Percentiles rank a stretch among this genome's conserved stretches.
Conservation (phyloP, 768 basidiomycete species). For the Boletus fagicola region DNA sequence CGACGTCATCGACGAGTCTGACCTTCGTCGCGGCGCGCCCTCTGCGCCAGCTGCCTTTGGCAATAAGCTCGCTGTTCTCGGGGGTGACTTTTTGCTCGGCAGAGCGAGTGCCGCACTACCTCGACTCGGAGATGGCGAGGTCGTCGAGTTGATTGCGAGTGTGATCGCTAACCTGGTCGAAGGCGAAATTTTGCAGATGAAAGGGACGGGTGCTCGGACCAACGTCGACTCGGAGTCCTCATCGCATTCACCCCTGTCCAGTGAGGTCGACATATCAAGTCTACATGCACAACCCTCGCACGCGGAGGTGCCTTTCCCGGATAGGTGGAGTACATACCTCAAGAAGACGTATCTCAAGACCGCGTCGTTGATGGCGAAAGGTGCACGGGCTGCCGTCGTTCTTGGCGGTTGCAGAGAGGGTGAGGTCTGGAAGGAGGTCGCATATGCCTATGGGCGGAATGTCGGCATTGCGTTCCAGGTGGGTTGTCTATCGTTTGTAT, state of each 20-base stretch:
- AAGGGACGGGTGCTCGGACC: constrained; percentile 9
- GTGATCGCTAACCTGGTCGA: constrained; percentile 97
- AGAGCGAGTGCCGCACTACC: constrained; percentile 86
- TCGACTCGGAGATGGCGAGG: constrained; percentile 81
- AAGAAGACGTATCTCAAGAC: constrained; percentile 94
- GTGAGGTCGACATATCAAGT: constrained; percentile 34
- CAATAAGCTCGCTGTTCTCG: constrained; percentile 92
- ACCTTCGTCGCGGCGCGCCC: constrained; percentile 66
- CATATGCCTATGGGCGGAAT: constrained; percentile 89
- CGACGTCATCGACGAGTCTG: constrained; percentile 75
- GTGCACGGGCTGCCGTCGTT: constrained; percentile 79
- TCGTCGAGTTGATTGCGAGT: constrained; percentile 88
- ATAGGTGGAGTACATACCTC: constrained; percentile 76
- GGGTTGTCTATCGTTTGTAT: constrained; percentile 14
- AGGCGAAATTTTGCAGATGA: constrained; percentile 86
- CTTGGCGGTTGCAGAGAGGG: constrained; percentile 76
- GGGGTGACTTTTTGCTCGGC: constrained; percentile 93
- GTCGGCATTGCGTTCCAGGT: constrained; percentile 97
- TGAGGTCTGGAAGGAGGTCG: constrained; percentile 85
- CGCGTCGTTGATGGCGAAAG: constrained; percentile 88
- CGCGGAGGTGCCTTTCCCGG: constrained; percentile 31
- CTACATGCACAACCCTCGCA: constrained; percentile 41
- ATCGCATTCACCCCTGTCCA: neutral
- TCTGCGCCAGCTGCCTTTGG: constrained; percentile 77
- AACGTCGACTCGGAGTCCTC: neutral